Evolutionary conservation across 1,139 yeast species (phyloP).

Genomic region (Scheffersomyces lignicola): DNA sequence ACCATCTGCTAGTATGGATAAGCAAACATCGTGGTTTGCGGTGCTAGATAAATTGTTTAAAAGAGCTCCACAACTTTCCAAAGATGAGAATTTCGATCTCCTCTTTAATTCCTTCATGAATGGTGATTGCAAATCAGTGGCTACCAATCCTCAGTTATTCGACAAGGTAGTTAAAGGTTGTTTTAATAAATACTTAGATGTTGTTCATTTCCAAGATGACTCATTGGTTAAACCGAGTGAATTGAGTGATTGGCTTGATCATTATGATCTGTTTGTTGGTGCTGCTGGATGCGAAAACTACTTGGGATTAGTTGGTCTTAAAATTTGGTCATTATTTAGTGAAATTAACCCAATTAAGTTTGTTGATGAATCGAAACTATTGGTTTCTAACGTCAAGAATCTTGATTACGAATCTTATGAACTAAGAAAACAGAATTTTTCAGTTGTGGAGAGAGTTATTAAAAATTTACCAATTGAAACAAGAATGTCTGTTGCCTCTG

Average conservation of each 20-base stretch:
- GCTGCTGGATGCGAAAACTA: slow-evolving; percentile 40
- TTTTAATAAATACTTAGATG: slow-evolving; percentile 60
- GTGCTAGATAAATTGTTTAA: slow-evolving; percentile 56
- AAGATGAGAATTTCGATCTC: slow-evolving; percentile 46
- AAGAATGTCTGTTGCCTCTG: slow-evolving; percentile 25
- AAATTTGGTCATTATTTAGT: slow-evolving; percentile 65
- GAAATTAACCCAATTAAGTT: slow-evolving; percentile 49
- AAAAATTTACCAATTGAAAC: slow-evolving; percentile 29
- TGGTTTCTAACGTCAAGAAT: slow-evolving; percentile 36
- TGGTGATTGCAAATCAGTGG: slow-evolving; percentile 42
- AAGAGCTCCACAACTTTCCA: slow-evolving; percentile 47
- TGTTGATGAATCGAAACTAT: slow-evolving; percentile 21
- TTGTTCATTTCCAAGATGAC: slow-evolving; percentile 61
- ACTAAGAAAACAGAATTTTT: slow-evolving; percentile 27
- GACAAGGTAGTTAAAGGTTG: slow-evolving; percentile 75
- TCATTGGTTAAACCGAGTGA: slow-evolving; percentile 59
- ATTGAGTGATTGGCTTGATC: slow-evolving; percentile 76
- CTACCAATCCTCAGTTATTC: slow-evolving; percentile 45
- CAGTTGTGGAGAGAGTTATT: slow-evolving; percentile 23
- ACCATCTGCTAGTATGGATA: slow-evolving; percentile 42
- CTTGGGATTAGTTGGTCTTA: slow-evolving; percentile 57
- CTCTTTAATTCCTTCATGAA: slow-evolving; percentile 35
- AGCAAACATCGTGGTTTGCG: slow-evolving; percentile 59
- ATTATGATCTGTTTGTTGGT: slow-evolving; percentile 56
- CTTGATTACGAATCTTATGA: slow-evolving; percentile 47